Base-by-base conservation (phyloP, 805 yeast genomes). In the Barnettozyma botsteinii region DNA sequence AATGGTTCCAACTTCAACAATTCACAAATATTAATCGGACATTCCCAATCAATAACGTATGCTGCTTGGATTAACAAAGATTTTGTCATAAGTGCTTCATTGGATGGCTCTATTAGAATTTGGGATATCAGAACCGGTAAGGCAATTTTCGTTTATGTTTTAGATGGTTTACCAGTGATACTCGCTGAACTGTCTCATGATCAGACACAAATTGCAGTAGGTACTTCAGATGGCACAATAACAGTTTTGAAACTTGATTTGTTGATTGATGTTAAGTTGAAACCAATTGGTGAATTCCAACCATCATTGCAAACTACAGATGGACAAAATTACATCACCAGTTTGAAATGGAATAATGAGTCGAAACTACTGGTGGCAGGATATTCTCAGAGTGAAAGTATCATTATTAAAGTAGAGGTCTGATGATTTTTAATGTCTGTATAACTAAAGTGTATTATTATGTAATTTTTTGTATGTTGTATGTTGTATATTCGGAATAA, bases 51-150 rank as follows among this genome's bases (percentile, higher is more conserved):
- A 21, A 66, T 80, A 8, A 64, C 77, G 3, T 70, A 65, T 15
- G 65, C 79, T 7, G 54, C 67, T 34, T 78, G 95, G 95, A 38
- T 81, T 37, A 50, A 63, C 44, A 45, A 59, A 2, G 62, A 64
- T 40, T 38, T 48, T 11, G 45, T 79, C 6, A 52, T 81, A 27
- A 72, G 79, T 33, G 68, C 79, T 3, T 79, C 93, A 1, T 62
- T 85, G 59, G 94, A 88, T 49, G 86, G 93, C 0, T 65, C 81
- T 0, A 62, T 81, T 2, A 70, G 81, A 43, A 48, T 85, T 0
- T 85, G 95, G 94, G 75, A 81, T 47, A 67, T 74, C 3, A 57
- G 57, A 23, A 55, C 55, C n/a, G 76, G 73, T 14, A 64, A 60
- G 17, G 51, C 61, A 7, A 28, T 73, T 20, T 58, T 60, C 42